Evolutionary conservation across 257 asterid genomes (phyloP).

Genomic region (Thymus mandschuricus): DNA sequence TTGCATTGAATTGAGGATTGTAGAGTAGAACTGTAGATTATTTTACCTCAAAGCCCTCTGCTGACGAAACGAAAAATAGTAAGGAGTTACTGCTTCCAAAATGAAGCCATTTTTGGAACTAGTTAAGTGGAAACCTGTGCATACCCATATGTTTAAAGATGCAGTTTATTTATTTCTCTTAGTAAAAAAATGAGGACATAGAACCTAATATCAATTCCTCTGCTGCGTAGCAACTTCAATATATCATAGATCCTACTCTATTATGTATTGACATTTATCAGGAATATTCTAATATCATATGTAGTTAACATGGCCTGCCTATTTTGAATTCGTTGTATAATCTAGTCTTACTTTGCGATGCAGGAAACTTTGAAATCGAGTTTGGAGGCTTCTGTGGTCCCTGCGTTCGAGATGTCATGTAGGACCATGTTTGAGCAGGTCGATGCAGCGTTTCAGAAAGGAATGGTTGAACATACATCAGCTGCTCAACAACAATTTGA

Average conservation of each 20-base stretch:
- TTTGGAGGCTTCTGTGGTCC: conserved; percentile 84
- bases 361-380: conserved; percentile 85
- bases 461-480: conserved; percentile 77
- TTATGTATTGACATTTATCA: not conserved
- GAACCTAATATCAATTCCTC: not conserved
- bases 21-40: not conserved
- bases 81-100: not conserved
- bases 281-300: not conserved
- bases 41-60: not conserved
- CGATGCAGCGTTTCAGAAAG: conserved; percentile 86
- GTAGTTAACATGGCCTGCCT: not conserved
- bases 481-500: conserved; percentile 83
- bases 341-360: conserved; percentile 30
- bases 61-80: not conserved
- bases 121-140: no score
- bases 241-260: not conserved
- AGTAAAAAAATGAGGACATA: no score
- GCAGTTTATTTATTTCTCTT: no score
- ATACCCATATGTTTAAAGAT: no score
- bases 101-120: not conserved
- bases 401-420: conserved; percentile 96
- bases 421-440: conserved; percentile 94
- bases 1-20: not conserved
- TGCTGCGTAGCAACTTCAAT: not conserved
- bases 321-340: conserved; percentile 17